A percentile compares a stretch with the other conserved stretches of the same genome.
Evolutionary conservation across 2,329 filamentous ascomycete species (phyloP).

Genomic region (Ophiostoma triangulosporum): DNA sequence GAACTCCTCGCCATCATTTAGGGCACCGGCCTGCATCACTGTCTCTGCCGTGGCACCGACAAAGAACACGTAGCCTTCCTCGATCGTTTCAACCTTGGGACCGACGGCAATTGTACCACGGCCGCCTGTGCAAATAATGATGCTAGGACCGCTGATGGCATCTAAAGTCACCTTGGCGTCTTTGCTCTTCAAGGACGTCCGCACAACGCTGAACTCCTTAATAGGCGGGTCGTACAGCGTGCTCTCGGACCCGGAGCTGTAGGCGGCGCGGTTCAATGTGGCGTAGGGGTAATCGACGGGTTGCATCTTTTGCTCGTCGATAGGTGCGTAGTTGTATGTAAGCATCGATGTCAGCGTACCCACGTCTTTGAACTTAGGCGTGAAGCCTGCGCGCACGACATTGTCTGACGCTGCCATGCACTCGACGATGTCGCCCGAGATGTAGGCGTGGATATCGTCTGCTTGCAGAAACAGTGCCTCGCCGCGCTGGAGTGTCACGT

Average conservation of each 20-base stretch:
- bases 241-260: conserved; percentile 60
- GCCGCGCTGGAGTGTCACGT: conserved; percentile 71
- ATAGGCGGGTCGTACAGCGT: conserved; percentile 89
- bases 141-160: conserved; percentile 73
- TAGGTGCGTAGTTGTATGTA: conserved; percentile 91
- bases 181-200: conserved; percentile 55
- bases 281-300: conserved; percentile 77
- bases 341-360: conserved; percentile 77
- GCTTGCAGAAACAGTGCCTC: conserved; percentile 94
- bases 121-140: conserved; percentile 80
- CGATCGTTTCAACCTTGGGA: conserved; percentile 60
- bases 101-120: conserved; percentile 76
- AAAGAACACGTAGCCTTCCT: conserved; percentile 64
- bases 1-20: conserved; percentile 51
- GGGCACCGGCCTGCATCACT: conserved; percentile 54
- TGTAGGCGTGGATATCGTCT: conserved; percentile 93
- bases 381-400: conserved; percentile 92
- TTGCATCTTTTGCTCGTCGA: conserved; percentile 85
- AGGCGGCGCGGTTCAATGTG: conserved; percentile 67
- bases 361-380: conserved; percentile 97
- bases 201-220: conserved; percentile 85
- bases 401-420: conserved; percentile 99
- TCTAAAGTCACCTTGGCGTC: conserved; percentile 83
- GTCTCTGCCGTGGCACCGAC: conserved; percentile 80
- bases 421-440: conserved; percentile 89